Evolutionary conservation across 306 rosid genomes (phyloP).

Genomic region (Cicer chorassanicum): DNA sequence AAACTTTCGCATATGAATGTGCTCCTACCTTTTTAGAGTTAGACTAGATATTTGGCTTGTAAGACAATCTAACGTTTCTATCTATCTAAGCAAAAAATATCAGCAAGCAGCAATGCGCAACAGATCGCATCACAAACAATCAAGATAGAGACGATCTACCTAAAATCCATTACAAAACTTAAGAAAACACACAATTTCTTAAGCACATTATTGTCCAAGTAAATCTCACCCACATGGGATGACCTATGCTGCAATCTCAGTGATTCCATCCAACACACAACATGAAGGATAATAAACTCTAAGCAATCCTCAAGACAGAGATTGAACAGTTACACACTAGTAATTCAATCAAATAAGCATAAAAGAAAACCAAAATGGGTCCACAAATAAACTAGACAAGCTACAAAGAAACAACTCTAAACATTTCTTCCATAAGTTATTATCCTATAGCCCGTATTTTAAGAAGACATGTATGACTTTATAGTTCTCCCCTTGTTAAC

Average conservation of each 20-base stretch:
- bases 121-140: neutral
- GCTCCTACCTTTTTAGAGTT: too few species aligned
- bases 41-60: too few species aligned
- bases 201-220: neutral
- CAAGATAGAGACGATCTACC: neutral
- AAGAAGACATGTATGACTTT: neutral
- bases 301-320: neutral
- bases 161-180: neutral
- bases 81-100: neutral
- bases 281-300: neutral
- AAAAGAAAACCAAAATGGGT: constrained; percentile 16
- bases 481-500: neutral
- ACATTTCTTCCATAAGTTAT: too few species aligned
- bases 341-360: constrained; percentile 11
- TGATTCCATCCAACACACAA: neutral
- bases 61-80: too few species aligned
- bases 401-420: too few species aligned
- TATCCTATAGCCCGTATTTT: neutral
- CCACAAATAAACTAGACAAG: neutral
- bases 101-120: neutral
- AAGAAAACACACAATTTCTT: neutral
- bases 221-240: neutral
- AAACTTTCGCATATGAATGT: too few species aligned
- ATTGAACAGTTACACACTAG: neutral
- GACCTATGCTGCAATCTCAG: neutral